Conservation (phyloP, 2,329 filamentous ascomycete species). For the Fonsecaea erecta region DNA sequence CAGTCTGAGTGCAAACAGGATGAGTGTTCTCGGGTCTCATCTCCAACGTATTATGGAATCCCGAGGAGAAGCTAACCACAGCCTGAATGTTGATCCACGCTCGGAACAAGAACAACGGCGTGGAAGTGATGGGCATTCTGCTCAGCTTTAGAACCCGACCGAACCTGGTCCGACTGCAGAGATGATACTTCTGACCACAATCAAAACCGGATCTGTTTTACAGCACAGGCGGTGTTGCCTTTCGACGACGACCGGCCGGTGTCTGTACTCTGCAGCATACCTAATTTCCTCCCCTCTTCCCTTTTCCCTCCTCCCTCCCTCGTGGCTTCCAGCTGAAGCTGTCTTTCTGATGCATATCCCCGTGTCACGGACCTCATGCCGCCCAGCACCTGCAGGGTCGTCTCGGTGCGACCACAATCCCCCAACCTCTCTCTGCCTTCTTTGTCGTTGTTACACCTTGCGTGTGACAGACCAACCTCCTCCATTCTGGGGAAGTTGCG, state of each 20-base stretch:
- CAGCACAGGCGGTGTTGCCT: not conserved
- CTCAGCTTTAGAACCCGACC: not conserved
- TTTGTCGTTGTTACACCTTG: not conserved
- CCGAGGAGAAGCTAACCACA: not conserved
- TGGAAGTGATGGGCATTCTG: not conserved
- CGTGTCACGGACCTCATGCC: not conserved
- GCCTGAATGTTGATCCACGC: not conserved
- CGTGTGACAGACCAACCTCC: not conserved
- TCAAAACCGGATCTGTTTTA: not conserved
- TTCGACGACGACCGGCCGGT: not conserved
- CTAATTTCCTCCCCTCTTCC: not conserved
- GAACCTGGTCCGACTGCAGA: not conserved
- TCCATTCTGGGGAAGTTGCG: not conserved
- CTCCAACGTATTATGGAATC: not conserved
- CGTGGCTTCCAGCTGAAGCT: not conserved
- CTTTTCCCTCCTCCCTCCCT: not conserved
- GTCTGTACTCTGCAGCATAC: not conserved
- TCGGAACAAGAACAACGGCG: not conserved
- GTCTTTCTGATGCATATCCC: not conserved
- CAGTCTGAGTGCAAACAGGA: not conserved
- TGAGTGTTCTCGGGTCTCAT: not conserved
- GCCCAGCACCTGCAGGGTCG: not conserved
- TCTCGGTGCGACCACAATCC: not conserved
- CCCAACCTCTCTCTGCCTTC: not conserved
- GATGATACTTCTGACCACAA: not conserved